Base-by-base conservation (phyloP, 2,329 filamentous ascomycete genomes). In the Lanzia echinophila region DNA sequence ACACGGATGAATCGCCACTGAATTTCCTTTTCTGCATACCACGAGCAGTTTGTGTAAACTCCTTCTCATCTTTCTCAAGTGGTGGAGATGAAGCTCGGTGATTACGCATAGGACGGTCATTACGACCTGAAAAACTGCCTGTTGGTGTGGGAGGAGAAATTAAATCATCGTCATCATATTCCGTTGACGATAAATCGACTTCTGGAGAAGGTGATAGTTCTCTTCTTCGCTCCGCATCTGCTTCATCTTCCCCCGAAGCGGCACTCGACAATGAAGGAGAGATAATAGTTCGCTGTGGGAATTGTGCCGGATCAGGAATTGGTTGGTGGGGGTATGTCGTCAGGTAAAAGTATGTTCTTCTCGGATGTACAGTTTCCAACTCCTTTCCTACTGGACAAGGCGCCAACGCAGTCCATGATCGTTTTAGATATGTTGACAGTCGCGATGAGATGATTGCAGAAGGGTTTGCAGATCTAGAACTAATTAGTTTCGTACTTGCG, bases 311-410 rank as follows among this genome's bases (percentile, higher is more conserved):
- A 60, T 87, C 81, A 2, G 90, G 89, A 19, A 97, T 82, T 36
- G 89, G 83, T 68, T 92, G 89, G 67, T 87, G 88, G 45, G 88
- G 84, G 66, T 80, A 86, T n/a, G 88, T 95, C 38, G 90, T 95
- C 56, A 99, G 81, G 73, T 91, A 97, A 73, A 95, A 97, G 76
- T 96, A 97, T 45, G 95, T 91, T 71, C 94, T 89, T 68, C 92
- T 87, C 19, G 94, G 94, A 69, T 97, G 92, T 41, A 92, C 87
- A 39, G 88, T 85, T 69, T 96, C 90, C 52, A 96, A 82, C 71
- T 96, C 90, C 73, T 97, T 97, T 49, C 88, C 89, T 53, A 97
- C 74, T 3, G 94, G 92, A 71, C 94, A 97, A 50, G 87, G 89
- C 48, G 86, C 78, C 49, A 85, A 73, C 7, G 86, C 82, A 28